Evolutionary conservation across 2,329 filamentous ascomycete genomes (phyloP).

Genomic region (Ophiostoma triangulosporum): DNA sequence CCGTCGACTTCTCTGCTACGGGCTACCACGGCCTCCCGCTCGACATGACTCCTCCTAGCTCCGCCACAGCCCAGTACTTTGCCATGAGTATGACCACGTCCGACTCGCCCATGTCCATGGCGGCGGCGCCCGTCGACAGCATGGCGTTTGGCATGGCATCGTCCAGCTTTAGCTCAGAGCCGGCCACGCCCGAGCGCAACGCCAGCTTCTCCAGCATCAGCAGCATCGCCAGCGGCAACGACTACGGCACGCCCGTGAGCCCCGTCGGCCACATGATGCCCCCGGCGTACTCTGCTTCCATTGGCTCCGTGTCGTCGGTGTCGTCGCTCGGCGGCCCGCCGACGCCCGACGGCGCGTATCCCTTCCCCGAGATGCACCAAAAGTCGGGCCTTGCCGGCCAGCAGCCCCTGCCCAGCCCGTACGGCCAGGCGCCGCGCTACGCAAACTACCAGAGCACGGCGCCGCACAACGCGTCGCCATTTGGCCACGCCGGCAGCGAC

Average conservation of each 20-base stretch:
- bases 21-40: conserved; percentile 19
- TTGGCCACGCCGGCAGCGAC: conserved; percentile 6
- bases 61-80: conserved; percentile 13
- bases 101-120: not conserved
- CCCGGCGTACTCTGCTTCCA: conserved; percentile 78
- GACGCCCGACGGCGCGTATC: conserved; percentile 9
- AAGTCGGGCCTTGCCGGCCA: conserved; percentile 1
- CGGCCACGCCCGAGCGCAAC: conserved; percentile 12
- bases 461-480: conserved; percentile 2
- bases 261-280: conserved; percentile 71
- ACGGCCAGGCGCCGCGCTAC: not conserved
- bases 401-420: conserved; percentile 6
- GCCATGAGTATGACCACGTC: conserved; percentile 4
- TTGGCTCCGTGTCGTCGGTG: conserved; percentile 31
- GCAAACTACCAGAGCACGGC: not conserved
- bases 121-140: not conserved
- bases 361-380: conserved; percentile 8
- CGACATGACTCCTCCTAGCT: conserved; percentile 25
- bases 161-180: conserved; percentile 3
- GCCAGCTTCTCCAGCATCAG: conserved; percentile 12
- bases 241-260: conserved; percentile 26
- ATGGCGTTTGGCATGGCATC: conserved; percentile 1
- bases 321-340: conserved; percentile 9
- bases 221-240: not conserved
- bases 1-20: conserved; percentile 21